Evolutionary conservation across 345 rosid species (phyloP), one percentile per base, ranked within the genome.

Genomic region (Boechera stricta): DNA sequence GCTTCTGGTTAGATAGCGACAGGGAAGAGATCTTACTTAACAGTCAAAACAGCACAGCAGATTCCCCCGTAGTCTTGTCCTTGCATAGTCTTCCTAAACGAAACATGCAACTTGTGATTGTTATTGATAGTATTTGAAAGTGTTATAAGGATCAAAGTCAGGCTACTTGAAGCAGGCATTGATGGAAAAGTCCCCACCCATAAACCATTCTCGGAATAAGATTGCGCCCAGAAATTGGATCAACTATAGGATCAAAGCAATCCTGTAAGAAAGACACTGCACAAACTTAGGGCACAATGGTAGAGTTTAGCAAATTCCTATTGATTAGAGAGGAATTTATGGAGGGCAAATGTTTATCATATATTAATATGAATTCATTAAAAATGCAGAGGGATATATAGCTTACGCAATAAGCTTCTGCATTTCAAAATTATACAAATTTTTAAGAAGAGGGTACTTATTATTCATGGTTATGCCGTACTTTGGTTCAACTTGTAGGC

Each of bases 151-250:
- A 26, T 42, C 53, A 61, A 35, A 79, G 21, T 32, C 59, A 51
- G 24, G 60, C 69, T 74, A 44, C 24, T 60, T 59, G 65, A 73
- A 42, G 41, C 51, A 33, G 48, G 44, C 26, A 15, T 15, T 21
- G 38, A 47, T 69, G 74, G 45, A 78, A 51, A 38, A 72, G 58
- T 77, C 75, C 89, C 85, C 81, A 92, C 99, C 99, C 99, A 72
- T 86, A 91, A 72, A 95, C 96, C 93, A 95, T 87, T 61, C 91
- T 83, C 45, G 97, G 97, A 67, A 95, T 90, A 62, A 95, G 96
- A 77, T 95, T 94, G 61, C 86, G 86, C 67, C 90, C 91, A 36
- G 85, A 87, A n/a, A 78, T 54, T 75, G 85, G 78, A 84, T 90
- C 96, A 85, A 88, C 86, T 79, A 88, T 94, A 70, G 99, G 96